Base-by-base conservation (phyloP, 2,329 filamentous ascomycete species). In the Thielaviopsis euricoi region DNA sequence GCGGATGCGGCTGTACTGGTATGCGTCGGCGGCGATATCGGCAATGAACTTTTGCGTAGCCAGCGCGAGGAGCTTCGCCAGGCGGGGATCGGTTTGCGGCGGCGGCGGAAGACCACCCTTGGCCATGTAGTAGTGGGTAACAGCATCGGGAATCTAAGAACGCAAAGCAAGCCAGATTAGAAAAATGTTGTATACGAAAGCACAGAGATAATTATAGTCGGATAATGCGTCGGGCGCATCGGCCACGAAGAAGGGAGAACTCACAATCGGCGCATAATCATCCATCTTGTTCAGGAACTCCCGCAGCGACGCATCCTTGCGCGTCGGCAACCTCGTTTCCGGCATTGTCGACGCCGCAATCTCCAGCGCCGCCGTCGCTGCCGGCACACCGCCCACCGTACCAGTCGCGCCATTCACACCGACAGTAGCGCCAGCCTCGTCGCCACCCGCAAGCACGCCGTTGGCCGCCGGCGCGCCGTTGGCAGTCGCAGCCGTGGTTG, bases 21-120 rank as follows among this genome's bases (percentile, higher is more conserved):
- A 98, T 2, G 93, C 89, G 70, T 98, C 93, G 59, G 93, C 90
- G 1, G 93, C 93, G 63, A 98, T 89, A 70, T 98, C 93, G 60
- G 93, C 90, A 65, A 98, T 87, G 76, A 98, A 98, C 69, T 98
- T 98, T 68, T 98, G 93, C 0, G 93, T 95, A n/a, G 93, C 93
- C 9, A 98, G 86, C 2, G 93, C 91, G 50, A 98, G 85, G 2
- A 98, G 85, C 53, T 91, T 89, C 22, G 91, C 89, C 26, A 98
- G 86, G 60, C 90, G 88, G 21, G 85, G 85, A 66, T 95, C 89
- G 56, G 89, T 95, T 65, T 93, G 86, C 0, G 89, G 90, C 48
- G 91, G 89, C 1, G 91, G 91, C 37, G 93, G 90, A 3, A 98
- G 87, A 56, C 93, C 93, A 63, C 91, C 89, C 65, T 94, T 86